Base-by-base conservation (phyloP, 2,329 filamentous ascomycete species). In the Pseudogymnoascus destructans region DNA sequence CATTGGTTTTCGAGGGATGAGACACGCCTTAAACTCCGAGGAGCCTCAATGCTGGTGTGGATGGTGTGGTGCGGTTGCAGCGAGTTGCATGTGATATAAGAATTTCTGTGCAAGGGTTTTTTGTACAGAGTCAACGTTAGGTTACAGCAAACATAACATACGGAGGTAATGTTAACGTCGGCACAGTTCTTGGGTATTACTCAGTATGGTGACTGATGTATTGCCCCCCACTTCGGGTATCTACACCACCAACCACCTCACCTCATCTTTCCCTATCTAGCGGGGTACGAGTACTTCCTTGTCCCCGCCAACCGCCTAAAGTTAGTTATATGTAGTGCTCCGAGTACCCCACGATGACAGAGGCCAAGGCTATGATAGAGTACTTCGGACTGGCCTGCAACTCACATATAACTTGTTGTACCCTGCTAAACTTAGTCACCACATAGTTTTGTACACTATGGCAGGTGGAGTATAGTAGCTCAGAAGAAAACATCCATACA, bases 181-280 rank as follows among this genome's bases (percentile, higher is more conserved):
- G n/a, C 7, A 13, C 8, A 27, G 8, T 9, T 4, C 23, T 27
- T 30, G 15, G 25, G 10, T 52, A 52, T 52, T 52, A 52, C 46
- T 52, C 46, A 52, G 46, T 32, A 52, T 52, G 9, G 46, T 52
- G 46, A 52, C 46, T 52, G 46, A 52, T 52, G 46, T 30, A 52
- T 52, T 52, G 46, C 46, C 46, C 46, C 46, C 46, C 46, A 52
- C 46, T 3, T 52, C 46, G 15, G 46, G 25, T 52, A 52, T 52
- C 46, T 27, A 27, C 42, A 52, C 5, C 42, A 52, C n/a, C 4
- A 23, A 46, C 3, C 40, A 46, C 11, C n/a, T n/a, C 23, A 49
- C 21, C 17, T 32, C 46, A 19, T 19, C n/a, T 30, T 52, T 52
- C 46, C 46, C 46, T 52, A 52, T 52, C 46, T 52, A 52, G 46